Evolutionary conservation across 176 grass and related monocot species (phyloP).

Genomic region (Panicum miliaceum): DNA sequence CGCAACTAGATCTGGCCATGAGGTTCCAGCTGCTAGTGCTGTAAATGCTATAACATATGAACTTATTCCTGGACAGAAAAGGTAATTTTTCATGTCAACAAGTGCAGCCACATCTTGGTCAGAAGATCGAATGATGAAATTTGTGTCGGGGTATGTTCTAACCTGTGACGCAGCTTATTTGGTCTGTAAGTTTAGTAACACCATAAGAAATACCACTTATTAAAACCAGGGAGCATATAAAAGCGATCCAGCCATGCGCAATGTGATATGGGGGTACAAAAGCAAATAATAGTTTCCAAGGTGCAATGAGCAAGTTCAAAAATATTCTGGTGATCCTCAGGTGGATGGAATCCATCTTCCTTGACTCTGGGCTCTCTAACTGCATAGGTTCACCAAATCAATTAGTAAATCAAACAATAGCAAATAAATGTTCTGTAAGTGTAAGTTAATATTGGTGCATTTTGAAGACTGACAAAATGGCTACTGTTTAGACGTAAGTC

Average conservation of each 20-base stretch:
- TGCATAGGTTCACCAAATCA: constrained; percentile 38
- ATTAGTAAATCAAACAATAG: not conserved
- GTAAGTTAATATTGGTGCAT: not conserved
- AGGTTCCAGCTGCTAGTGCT: constrained; percentile 82
- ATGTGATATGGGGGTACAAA: constrained; percentile 80
- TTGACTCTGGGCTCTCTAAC: constrained; percentile 63
- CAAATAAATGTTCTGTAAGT: not conserved
- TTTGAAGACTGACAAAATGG: not conserved
- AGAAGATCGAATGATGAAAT: constrained; percentile 23
- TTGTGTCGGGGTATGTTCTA: constrained; percentile 30
- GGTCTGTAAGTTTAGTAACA: constrained; percentile 89
- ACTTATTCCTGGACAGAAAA: constrained; percentile 63
- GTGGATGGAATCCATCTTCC: constrained; percentile 45
- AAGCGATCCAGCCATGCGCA: constrained; percentile 83
- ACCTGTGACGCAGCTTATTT: constrained; percentile 96
- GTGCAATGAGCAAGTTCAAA: constrained; percentile 60
- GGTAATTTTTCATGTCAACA: constrained; percentile 34
- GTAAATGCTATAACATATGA: constrained; percentile 97
- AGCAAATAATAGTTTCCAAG: constrained; percentile 81
- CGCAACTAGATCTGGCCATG: constrained; percentile 93
- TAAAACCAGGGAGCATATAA: constrained; percentile 67
- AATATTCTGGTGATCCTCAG: constrained; percentile 44
- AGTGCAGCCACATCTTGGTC: not conserved
- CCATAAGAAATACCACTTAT: constrained; percentile 91
- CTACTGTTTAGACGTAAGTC: not conserved